Base-by-base conservation (phyloP, 164 flowering plant species). In the Houttuynia cordata region DNA sequence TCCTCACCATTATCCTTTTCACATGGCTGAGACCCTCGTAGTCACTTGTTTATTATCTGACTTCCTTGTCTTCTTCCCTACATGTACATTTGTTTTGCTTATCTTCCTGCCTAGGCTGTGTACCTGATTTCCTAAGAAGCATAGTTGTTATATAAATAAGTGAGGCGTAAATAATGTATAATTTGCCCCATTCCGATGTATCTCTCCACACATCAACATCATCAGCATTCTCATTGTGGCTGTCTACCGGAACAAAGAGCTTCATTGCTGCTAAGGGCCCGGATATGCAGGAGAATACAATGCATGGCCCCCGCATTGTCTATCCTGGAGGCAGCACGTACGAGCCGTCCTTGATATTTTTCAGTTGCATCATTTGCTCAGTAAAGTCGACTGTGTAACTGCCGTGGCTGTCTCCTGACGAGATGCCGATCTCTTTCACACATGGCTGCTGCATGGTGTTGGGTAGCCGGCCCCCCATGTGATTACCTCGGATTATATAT, bases 1-100 rank as follows among this genome's bases (percentile, higher is more conserved):
- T 56, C 64, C 71, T 56, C 78, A 69, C 73, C 78, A 80, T 77
- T 66, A 77, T 71, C 67, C 73, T 57, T 64, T 68, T 77, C 81
- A 80, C 80, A 80, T 80, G 80, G 71, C 69, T 65, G 37, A 30
- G 37, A 30, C 6, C 4, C 37, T 30, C 37, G 4, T 30, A 30
- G 4, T 30, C 37, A 30, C 60, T 40, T 67, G 65, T 60, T 42
- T 25, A 5, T 59, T 4, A 45, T 18, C 20, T 41, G 7, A 41
- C 20, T 41, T 59, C 17, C 34, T 51, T 67, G 56, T 60, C 67
- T 51, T 66, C 73, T 68, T 63, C 49, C 73, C 72, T 67, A 34
- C 10, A 56, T 50, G 41, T 25, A 25, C 34, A 30, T 50, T 56
- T 20, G 17, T 34, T 56, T 70, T 34, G 7, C 37, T 24, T 8